Conservation (phyloP, 495 filamentous ascomycete genomes). For the Penicillium canescens region DNA sequence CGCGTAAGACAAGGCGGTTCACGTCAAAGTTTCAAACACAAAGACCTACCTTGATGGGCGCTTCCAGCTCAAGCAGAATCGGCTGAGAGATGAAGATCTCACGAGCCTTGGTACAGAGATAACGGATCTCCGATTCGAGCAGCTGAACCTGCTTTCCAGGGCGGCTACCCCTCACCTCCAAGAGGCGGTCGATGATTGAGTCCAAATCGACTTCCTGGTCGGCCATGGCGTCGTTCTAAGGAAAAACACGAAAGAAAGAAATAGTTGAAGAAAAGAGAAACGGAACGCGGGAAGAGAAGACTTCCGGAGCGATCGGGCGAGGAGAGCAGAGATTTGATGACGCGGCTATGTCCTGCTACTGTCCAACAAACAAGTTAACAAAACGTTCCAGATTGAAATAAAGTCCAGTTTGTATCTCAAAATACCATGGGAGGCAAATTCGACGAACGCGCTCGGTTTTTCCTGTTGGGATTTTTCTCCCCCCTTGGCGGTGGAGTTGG, state of each 20-base stretch:
- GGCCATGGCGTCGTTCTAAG: constrained; percentile 68
- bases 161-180: constrained; percentile 96
- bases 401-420: constrained; percentile 15
- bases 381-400: constrained; percentile 10
- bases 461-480: constrained; percentile 6
- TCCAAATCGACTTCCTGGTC: constrained; percentile 98
- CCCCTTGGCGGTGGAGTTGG: constrained; percentile 6
- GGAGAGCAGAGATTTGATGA: constrained; percentile 30
- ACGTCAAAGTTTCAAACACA: neutral
- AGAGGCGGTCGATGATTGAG: constrained; percentile 96
- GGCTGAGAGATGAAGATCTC: constrained; percentile 99
- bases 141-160: constrained; percentile 99
- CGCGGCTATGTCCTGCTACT: constrained; percentile 39
- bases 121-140: constrained; percentile 94
- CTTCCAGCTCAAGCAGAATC: constrained; percentile 94
- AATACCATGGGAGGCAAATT: constrained; percentile 10
- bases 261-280: constrained; percentile 27
- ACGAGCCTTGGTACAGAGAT: constrained; percentile 96
- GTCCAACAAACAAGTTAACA: constrained; percentile 14
- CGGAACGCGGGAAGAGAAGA: constrained; percentile 31
- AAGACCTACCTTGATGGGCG: constrained; percentile 89
- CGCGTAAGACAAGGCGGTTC: constrained; percentile 9
- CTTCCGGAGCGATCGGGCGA: constrained; percentile 36
- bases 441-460: constrained; percentile 33
- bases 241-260: constrained; percentile 26